These are phyloP conservation scores for Imleria badia DNA, from an alignment of 768 basidiomycete species.

Conservation along the genomic window DNA sequence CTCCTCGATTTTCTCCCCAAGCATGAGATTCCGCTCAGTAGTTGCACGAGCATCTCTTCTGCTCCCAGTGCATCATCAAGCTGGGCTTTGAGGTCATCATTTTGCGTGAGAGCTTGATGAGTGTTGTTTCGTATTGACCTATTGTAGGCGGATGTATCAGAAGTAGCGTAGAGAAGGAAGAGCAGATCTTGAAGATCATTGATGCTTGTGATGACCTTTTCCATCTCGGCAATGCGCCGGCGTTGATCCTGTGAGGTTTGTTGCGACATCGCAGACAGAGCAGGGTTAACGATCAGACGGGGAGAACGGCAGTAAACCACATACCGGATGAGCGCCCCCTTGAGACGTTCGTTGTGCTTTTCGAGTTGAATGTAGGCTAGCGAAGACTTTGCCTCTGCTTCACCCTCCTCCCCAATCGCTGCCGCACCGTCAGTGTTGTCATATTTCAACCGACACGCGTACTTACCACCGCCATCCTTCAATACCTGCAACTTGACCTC, in stretches of 20 bases:
- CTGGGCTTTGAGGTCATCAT: constrained; percentile 92
- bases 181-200: constrained; percentile 77
- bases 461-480: constrained; percentile 51
- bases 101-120: constrained; percentile 80
- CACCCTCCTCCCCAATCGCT: constrained; percentile 30
- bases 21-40: constrained; percentile 93
- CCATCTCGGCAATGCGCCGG: constrained; percentile 79
- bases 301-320: constrained; percentile 13
- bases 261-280: constrained; percentile 77
- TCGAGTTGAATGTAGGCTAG: constrained; percentile 83
- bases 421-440: constrained; percentile 1
- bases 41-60: constrained; percentile 93
- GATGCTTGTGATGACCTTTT: constrained; percentile 76
- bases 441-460: background rate
- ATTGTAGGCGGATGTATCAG: constrained; percentile 6
- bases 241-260: constrained; percentile 88
- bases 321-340: constrained; percentile 88
- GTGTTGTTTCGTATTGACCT: constrained; percentile 79
- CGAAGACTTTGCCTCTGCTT: constrained; percentile 50
- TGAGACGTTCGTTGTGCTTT: constrained; percentile 93
- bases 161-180: background rate
- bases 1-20: constrained; percentile 98
- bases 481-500: constrained; percentile 85
- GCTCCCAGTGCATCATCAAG: constrained; percentile 94
- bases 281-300: background rate